These are phyloP conservation scores for Scleroderma citrinum DNA, from an alignment of 768 basidiomycete genomes.

Conservation along the genomic window DNA sequence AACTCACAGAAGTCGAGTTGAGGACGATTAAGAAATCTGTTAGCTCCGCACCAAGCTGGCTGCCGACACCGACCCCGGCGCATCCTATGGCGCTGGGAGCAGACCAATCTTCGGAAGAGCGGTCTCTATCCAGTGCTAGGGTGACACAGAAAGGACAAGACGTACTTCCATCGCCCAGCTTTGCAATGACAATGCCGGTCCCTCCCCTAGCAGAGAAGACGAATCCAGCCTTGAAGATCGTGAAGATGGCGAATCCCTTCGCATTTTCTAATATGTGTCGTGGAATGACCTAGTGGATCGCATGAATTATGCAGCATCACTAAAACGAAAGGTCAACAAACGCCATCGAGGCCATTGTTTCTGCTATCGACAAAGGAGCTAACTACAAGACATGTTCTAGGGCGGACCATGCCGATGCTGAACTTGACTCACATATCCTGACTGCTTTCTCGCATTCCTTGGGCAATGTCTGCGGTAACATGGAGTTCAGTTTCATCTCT, in stretches of 20 bases:
- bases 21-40: conserved; percentile 90
- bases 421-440: conserved; percentile 61
- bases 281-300: conserved; percentile 44
- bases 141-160: conserved; percentile 7
- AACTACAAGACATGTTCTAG: conserved; percentile 41
- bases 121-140: not conserved
- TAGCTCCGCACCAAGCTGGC: conserved; percentile 78
- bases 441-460: conserved; percentile 87
- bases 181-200: conserved; percentile 85
- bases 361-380: conserved; percentile 75
- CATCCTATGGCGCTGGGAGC: conserved; percentile 93
- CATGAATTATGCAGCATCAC: not conserved
- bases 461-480: conserved; percentile 50
- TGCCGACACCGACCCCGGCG: conserved; percentile 84
- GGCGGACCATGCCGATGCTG: not conserved
- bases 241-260: conserved; percentile 85
- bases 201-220: conserved; percentile 74
- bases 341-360: conserved; percentile 83
- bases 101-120: conserved; percentile 81
- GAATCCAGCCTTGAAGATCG: conserved; percentile 69
- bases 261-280: conserved; percentile 50
- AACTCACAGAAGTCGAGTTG: conserved; percentile 69
- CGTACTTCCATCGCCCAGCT: conserved; percentile 75
- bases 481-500: conserved; percentile 45
- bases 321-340: conserved; percentile 22